Evolutionary conservation across 2,329 filamentous ascomycete genomes (phyloP), one percentile per base, ranked within the genome.

Genomic region (Amauroascus niger): DNA sequence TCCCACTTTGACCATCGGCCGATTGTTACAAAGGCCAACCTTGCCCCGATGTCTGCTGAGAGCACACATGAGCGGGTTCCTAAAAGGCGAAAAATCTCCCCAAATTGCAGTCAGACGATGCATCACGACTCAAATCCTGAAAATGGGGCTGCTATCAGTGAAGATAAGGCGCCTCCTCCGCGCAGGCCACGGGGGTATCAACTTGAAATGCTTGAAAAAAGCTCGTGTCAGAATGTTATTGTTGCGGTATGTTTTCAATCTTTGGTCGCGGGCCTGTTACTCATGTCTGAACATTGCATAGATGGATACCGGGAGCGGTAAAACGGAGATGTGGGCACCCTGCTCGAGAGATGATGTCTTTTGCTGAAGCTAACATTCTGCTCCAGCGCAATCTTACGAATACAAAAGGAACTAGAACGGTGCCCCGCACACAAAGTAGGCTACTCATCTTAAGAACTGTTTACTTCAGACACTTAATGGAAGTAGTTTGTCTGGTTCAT

Each of bases 271-370:
- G 14, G n/a, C 1, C 13, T 9, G 8, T 28, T 33, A 41, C 44
- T 55, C 40, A 56, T 22, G 37, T 49, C 24, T 37, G 52, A 16
- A 39, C 44, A 14, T 41, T 28, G 39, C 48, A 24, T 52, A 86
- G 84, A 89, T 89, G 86, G 85, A 87, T 57, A 90, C 86, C 0
- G 86, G 86, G 1, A 87, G 80, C 58, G 86, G 86, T 1, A 90
- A 90, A 66, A 89, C 86, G 2, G 82, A 85, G 59, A 79, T 89
- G 84, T 87, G 76, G 9, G 40, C 46, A 13, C 18, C 35, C n/a
- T 7, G 20, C 13, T 16, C 13, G 16, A 14, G 26, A 24, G 13
- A n/a, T 50, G 43, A 40, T 22, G 6, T 44, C 3, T 58, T 33
- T 41, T 7, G 9, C n/a, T n/a, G n/a, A n/a, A n/a, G n/a, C n/a